Conservation (phyloP, 495 filamentous ascomycete genomes). For the Aspergillus nanangensis region DNA sequence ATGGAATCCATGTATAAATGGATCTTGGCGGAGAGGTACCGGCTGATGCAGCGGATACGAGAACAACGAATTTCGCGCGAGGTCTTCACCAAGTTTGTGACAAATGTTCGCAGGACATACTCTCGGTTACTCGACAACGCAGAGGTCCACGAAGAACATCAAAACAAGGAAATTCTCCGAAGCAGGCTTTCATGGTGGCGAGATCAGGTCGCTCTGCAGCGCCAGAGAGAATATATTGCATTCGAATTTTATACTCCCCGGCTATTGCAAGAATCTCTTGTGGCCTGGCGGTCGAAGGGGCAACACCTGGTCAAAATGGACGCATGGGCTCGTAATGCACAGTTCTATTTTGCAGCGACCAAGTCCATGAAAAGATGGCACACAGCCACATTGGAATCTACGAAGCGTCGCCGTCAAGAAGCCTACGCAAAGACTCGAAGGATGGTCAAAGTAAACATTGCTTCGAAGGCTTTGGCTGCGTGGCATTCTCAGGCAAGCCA, state of each 20-base stretch:
- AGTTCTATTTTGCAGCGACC: conserved; percentile 56
- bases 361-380: conserved; percentile 53
- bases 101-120: conserved; percentile 34
- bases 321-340: conserved; percentile 49
- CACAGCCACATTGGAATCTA: conserved; percentile 42
- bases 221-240: conserved; percentile 45
- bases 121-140: conserved; percentile 33
- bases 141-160: conserved; percentile 30
- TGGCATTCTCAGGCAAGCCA: conserved; percentile 44
- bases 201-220: conserved; percentile 34
- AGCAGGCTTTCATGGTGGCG: conserved; percentile 42
- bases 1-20: conserved; percentile 60
- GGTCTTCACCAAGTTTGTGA: conserved; percentile 38
- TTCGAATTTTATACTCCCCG: conserved; percentile 50
- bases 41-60: conserved; percentile 48
- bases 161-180: conserved; percentile 26
- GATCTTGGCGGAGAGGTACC: conserved; percentile 52
- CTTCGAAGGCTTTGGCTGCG: conserved; percentile 31
- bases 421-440: conserved; percentile 57
- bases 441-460: conserved; percentile 54
- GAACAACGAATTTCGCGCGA: conserved; percentile 46
- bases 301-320: conserved; percentile 46
- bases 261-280: conserved; percentile 43
- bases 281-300: conserved; percentile 41
- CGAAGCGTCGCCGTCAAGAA: conserved; percentile 51